A percentile compares a stretch with the other conserved stretches of the same genome.
Evolutionary conservation across 352 stramenopile species (phyloP).

Genomic region (Pythium sukuiense): DNA sequence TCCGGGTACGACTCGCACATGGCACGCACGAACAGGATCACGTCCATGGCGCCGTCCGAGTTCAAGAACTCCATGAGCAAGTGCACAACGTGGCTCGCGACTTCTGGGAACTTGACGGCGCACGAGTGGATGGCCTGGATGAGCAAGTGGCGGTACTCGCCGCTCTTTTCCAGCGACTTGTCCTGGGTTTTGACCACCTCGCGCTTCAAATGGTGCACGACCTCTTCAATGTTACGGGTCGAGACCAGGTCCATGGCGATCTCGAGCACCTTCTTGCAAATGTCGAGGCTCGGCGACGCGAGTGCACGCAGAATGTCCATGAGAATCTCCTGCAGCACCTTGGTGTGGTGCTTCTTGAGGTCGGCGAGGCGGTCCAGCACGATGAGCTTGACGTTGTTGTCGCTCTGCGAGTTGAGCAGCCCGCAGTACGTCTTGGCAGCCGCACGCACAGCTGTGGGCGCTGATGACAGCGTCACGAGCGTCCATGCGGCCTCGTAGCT

Average conservation of each 20-base stretch:
- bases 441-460: conserved; percentile 96
- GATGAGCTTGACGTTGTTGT: conserved; percentile 99
- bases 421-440: conserved; percentile 97
- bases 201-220: conserved; percentile 91
- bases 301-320: conserved; percentile 99
- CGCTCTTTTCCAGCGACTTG: conserved; percentile 92
- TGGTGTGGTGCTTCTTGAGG: conserved; percentile 97
- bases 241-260: conserved; percentile 98
- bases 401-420: conserved; percentile 97
- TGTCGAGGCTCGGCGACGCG: conserved; percentile 96
- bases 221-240: conserved; percentile 97
- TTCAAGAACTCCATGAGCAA: conserved; percentile 99
- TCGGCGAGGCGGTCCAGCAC: conserved; percentile 97
- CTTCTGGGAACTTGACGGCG: conserved; percentile 96
- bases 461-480: conserved; percentile 97
- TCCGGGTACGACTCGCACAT: conserved; percentile 97
- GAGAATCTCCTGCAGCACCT: conserved; percentile 97
- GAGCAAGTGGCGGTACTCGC: conserved; percentile 97
- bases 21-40: conserved; percentile 98
- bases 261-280: conserved; percentile 98
- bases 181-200: conserved; percentile 91
- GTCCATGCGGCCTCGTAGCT: conserved; percentile 99
- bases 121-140: conserved; percentile 98
- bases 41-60: conserved; percentile 96
- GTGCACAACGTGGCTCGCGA: conserved; percentile 97